These are phyloP conservation scores for Candida vaughaniae DNA, from an alignment of 805 yeast genomes.

Conservation along the genomic window DNA sequence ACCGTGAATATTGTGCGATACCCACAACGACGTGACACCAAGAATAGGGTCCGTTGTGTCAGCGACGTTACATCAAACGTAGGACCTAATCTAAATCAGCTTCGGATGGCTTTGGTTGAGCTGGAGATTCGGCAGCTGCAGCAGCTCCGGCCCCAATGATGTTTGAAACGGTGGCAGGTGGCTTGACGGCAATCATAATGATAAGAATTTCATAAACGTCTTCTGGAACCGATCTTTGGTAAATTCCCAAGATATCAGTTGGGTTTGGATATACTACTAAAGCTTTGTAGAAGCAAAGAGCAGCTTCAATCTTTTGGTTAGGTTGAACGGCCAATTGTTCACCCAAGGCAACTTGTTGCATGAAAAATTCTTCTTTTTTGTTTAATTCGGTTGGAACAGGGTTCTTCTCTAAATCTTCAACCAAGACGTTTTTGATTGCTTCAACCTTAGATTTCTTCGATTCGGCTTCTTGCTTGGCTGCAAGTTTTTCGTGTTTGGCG, in stretches of 20 bases:
- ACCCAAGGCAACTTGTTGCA: constrained; percentile 80
- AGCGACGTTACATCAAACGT: background rate
- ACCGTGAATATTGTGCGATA: too few relatives aligned
- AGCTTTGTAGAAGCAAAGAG: constrained; percentile 90
- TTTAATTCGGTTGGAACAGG: constrained; percentile 72
- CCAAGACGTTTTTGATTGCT: constrained; percentile 59
- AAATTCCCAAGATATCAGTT: constrained; percentile 82
- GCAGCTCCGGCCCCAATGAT: constrained; percentile 50
- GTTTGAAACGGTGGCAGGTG: constrained; percentile 76
- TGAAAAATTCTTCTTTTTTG: constrained; percentile 76
- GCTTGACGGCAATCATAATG: constrained; percentile 85
- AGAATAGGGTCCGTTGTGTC: too few relatives aligned
- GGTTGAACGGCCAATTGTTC: constrained; percentile 72
- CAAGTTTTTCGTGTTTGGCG: constrained; percentile 57
- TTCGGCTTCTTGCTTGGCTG: constrained; percentile 54
- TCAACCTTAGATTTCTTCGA: constrained; percentile 60
- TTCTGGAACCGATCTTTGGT: constrained; percentile 84
- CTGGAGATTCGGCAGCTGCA: constrained; percentile 7
- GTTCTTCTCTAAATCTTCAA: constrained; percentile 60
- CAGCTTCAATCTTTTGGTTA: constrained; percentile 76
- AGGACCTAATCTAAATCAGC: constrained; percentile 39
- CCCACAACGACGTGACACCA: too few relatives aligned
- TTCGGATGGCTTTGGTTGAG: constrained; percentile 24
- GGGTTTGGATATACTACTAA: constrained; percentile 93
- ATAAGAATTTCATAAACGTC: constrained; percentile 80